phyloP scores from a whole-genome alignment of 441 rosid genomes.

The Adansonia grandidieri region DNA sequence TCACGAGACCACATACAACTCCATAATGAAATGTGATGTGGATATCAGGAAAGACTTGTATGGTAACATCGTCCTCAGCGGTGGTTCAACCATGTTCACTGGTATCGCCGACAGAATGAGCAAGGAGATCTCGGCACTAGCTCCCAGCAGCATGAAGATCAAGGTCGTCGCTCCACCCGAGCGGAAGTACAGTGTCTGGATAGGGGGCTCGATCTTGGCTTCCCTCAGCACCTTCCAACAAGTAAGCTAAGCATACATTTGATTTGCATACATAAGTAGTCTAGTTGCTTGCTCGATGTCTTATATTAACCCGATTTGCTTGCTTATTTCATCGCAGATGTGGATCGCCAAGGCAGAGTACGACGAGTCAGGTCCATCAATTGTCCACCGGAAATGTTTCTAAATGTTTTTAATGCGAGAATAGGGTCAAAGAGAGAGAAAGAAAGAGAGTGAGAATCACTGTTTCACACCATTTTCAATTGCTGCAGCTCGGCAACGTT shows the following conservation, averaged over 20 bases:
- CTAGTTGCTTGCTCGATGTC: background rate
- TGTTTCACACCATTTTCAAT: slow-evolving; percentile 15
- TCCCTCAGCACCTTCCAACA: slow-evolving; percentile 89
- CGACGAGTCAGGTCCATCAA: slow-evolving; percentile 80
- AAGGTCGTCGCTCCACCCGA: slow-evolving; percentile 82
- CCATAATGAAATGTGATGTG: slow-evolving; percentile 77
- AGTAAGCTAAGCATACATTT: slow-evolving; percentile 35
- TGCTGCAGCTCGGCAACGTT: slow-evolving; percentile 38
- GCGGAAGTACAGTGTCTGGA: slow-evolving; percentile 84
- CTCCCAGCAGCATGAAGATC: slow-evolving; percentile 82
- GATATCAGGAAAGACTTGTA: slow-evolving; percentile 80
- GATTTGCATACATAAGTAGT: background rate
- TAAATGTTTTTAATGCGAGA: slow-evolving; percentile 26
- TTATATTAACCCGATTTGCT: background rate
- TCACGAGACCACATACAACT: slow-evolving; percentile 72
- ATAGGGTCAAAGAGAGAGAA: slow-evolving; percentile 10
- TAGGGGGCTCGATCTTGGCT: slow-evolving; percentile 77
- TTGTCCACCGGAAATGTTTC: slow-evolving; percentile 89
- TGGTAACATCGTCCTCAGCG: slow-evolving; percentile 75
- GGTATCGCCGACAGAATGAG: slow-evolving; percentile 85
- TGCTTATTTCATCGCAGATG: slow-evolving; percentile 57
- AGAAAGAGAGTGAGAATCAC: too few relatives aligned
- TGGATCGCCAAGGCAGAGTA: slow-evolving; percentile 88
- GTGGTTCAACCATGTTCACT: slow-evolving; percentile 80
- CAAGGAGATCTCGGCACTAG: slow-evolving; percentile 74